Percentiles rank a stretch among this genome's conserved stretches.
Conservation (phyloP, 805 yeast genomes). For the Yamadazyma nakazawae region DNA sequence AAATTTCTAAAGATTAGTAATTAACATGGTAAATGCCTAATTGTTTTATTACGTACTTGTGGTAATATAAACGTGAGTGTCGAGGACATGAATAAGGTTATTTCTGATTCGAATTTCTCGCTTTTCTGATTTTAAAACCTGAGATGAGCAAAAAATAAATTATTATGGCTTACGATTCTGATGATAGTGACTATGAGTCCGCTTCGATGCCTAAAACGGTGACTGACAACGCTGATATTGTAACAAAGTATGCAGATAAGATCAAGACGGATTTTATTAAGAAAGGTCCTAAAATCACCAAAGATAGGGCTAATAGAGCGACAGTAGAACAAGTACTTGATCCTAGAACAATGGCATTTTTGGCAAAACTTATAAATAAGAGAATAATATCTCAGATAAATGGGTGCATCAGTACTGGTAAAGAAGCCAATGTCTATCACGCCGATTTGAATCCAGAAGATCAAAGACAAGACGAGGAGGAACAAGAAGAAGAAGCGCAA, state of each 20-base stretch:
- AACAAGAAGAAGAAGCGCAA: too few species aligned
- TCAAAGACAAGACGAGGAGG: conserved; percentile 39
- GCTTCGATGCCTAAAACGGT: conserved; percentile 17
- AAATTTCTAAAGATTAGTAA: conserved; percentile 45
- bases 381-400: conserved; percentile 83
- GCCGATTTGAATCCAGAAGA: conserved; percentile 41
- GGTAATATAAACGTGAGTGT: conserved; percentile 14
- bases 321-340: conserved; percentile 96
- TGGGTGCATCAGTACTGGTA: conserved; percentile 95
- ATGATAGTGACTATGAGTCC: conserved; percentile 1
- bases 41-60: conserved; percentile 7
- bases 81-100: neutral
- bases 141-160: conserved; percentile 1
- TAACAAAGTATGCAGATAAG: conserved; percentile 60
- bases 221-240: conserved; percentile 41
- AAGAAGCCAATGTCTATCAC: conserved; percentile 94
- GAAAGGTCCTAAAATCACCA: conserved; percentile 56
- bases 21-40: neutral
- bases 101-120: neutral
- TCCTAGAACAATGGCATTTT: conserved; percentile 84
- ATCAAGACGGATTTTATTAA: conserved; percentile 63
- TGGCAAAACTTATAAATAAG: conserved; percentile 75
- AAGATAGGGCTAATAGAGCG: conserved; percentile 90
- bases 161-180: conserved; percentile 1
- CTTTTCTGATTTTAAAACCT: neutral